Evolutionary conservation across 768 basidiomycete species (phyloP), one percentile per base, ranked within the genome.

Genomic region (Dioszegia aurantiaca): DNA sequence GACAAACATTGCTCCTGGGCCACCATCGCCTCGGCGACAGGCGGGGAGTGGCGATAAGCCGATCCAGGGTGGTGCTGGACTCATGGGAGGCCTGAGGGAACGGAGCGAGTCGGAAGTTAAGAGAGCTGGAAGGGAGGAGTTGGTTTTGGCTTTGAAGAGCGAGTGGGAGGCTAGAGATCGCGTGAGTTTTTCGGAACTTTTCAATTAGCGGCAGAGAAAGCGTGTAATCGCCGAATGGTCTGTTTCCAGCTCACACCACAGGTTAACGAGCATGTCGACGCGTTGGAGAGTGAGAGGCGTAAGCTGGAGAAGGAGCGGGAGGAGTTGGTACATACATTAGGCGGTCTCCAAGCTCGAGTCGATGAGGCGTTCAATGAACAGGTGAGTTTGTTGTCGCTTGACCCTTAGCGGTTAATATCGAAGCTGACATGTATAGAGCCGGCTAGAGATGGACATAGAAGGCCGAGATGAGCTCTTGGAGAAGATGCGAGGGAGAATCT

Each of bases 371-470:
- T 63, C 26, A 56, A 62, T 14, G 68, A 70, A 31, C 64, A 65
- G 61, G 69, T 73, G 30, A 40, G 67, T 43, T 10, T 33, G 14
- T 9, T 12, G 9, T 14, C n/a, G n/a, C n/a, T 19, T 39, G 37
- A 21, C 39, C 39, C 9, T 24, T 17, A 9, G 23, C 17, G 11
- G 40, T 4, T 17, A 33, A 6, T 0, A 30, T 42, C 23, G 31
- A 14, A 6, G 51, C 58, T 59, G 42, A 61, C 48, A 2, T 2
- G 28, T 17, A 2, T 37, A 68, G 67, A 59, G 56, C 21, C 64
- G 65, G 19, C 63, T 75, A 27, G 73, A 75, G 44, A 60, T 64
- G 30, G 71, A 72, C 44, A 30, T 73, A 14, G 62, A 69, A 31
- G 67, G 60, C 27, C 52, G 64, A 10, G 60, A 68, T 30, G 66